These are phyloP conservation scores for Penicillium coffeae DNA, from an alignment of 495 filamentous ascomycete species.

Conservation along the genomic window DNA sequence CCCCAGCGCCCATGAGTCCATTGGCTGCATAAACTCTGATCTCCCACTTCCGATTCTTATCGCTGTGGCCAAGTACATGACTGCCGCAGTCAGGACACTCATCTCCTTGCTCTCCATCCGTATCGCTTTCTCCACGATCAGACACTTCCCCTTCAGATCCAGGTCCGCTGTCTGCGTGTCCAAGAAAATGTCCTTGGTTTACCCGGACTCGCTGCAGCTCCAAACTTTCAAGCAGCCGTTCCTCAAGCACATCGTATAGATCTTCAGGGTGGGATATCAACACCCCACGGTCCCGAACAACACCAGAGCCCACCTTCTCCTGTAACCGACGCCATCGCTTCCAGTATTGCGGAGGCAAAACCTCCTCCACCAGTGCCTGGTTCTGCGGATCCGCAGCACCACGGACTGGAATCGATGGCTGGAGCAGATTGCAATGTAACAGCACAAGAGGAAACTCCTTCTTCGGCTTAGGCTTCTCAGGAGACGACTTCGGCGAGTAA, in stretches of 20 bases:
- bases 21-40: slow-evolving; percentile 91
- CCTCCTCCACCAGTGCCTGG: slow-evolving; percentile 49
- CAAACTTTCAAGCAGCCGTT: slow-evolving; percentile 81
- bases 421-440: slow-evolving; percentile 80
- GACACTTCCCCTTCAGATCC: slow-evolving; percentile 38
- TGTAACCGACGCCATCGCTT: slow-evolving; percentile 71
- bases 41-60: slow-evolving; percentile 62
- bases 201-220: slow-evolving; percentile 70
- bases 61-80: slow-evolving; percentile 46
- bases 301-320: slow-evolving; percentile 68
- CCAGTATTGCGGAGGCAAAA: slow-evolving; percentile 56
- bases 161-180: slow-evolving; percentile 28
- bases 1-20: slow-evolving; percentile 84
- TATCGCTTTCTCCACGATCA: slow-evolving; percentile 27
- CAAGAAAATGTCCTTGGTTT: slow-evolving; percentile 71
- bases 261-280: slow-evolving; percentile 85
- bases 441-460: slow-evolving; percentile 76
- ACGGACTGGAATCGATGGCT: slow-evolving; percentile 64
- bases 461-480: slow-evolving; percentile 52
- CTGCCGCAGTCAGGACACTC: slow-evolving; percentile 61
- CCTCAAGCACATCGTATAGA: slow-evolving; percentile 88
- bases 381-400: slow-evolving; percentile 43
- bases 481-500: slow-evolving; percentile 44
- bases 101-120: slow-evolving; percentile 38
- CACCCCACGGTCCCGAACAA: slow-evolving; percentile 74